Base-by-base conservation (phyloP, 2,329 filamentous ascomycete species). In the Cladosporium halotolerans region DNA sequence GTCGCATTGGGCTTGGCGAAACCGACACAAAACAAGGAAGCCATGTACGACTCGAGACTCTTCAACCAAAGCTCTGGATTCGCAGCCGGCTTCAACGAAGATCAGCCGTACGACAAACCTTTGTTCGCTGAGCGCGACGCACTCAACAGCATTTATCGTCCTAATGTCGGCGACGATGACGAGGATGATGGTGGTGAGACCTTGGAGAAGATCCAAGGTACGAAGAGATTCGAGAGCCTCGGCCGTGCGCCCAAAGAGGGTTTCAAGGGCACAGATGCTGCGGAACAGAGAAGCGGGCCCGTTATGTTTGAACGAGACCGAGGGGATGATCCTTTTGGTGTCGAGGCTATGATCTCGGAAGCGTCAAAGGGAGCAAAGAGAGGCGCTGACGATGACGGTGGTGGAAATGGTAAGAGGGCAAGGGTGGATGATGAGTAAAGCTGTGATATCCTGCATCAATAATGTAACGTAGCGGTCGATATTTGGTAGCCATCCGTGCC, bases 101-200 rank as follows among this genome's bases (percentile, higher is more conserved):
- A 99, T 70, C 93, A 99, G 66, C 84, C 85, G 0, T 99, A 97
- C 73, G 93, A 97, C 70, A 97, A 97, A 73, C 93, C 93, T 16
- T 76, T 99, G 7, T 99, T 99, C 68, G 91, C 91, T 1, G 92
- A 93, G 11, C 90, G 96, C 68, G 92, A 97, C 67, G 92, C 89
- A 8, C 89, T 96, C 63, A 93, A 83, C 73, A 92, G 85, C 69
- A 97, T 99, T 61, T 99, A 99, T 72, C 81, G 90, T 33, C 89
- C 92, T 1, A 81, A 81, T 18, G 82, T 86, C 19, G 77, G 79
- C 41, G 82, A 86, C 62, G 88, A 89, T 42, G 85, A 83, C 13
- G 86, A 88, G 14, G 89, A 89, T 46, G 89, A 86, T 36, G 86
- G 81, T 1, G 92, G 87, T 0, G 88, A 91, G 56, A 83, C 81